A percentile compares a stretch with the other conserved stretches of the same genome.
Conservation (phyloP, 2,329 filamentous ascomycete genomes). For the Cladophialophora carrionii region DNA sequence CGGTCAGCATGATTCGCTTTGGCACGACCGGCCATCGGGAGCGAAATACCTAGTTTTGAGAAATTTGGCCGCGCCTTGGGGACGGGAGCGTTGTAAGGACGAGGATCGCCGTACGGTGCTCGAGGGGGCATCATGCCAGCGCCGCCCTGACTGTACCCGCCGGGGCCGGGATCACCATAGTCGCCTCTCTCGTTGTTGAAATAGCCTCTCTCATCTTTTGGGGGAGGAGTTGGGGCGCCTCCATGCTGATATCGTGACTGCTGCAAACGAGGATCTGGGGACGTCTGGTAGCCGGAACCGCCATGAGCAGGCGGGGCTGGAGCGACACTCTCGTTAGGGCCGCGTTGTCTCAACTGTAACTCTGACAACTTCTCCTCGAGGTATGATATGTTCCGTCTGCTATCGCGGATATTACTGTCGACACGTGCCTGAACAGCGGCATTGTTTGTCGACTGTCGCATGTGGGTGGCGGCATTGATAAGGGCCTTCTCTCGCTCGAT, state of each 20-base stretch:
- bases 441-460: slow-evolving; percentile 96
- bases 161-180: slow-evolving; percentile 61
- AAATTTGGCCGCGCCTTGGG: slow-evolving; percentile 85
- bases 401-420: slow-evolving; percentile 92
- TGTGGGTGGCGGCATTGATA: slow-evolving; percentile 89
- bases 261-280: slow-evolving; percentile 41
- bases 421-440: slow-evolving; percentile 85
- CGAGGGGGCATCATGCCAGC: slow-evolving; percentile 77
- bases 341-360: slow-evolving; percentile 73
- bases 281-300: slow-evolving; percentile 39
- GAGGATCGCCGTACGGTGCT: slow-evolving; percentile 75
- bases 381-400: slow-evolving; percentile 89
- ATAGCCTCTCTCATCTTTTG: slow-evolving; percentile 66
- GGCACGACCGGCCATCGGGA: neutral
- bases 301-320: slow-evolving; percentile 55
- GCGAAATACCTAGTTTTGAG: slow-evolving; percentile 81
- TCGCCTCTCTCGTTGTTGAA: slow-evolving; percentile 61
- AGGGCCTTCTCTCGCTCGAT: slow-evolving; percentile 96
- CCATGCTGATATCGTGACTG: slow-evolving; percentile 38
- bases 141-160: slow-evolving; percentile 62
- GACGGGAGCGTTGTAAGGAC: slow-evolving; percentile 63
- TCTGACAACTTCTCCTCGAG: slow-evolving; percentile 90
- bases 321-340: slow-evolving; percentile 59
- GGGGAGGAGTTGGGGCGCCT: slow-evolving; percentile 66
- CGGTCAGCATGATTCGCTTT: neutral